phyloP scores from a whole-genome alignment of 2,329 filamentous ascomycete species.

The Ceratocystis eucalypticola region DNA sequence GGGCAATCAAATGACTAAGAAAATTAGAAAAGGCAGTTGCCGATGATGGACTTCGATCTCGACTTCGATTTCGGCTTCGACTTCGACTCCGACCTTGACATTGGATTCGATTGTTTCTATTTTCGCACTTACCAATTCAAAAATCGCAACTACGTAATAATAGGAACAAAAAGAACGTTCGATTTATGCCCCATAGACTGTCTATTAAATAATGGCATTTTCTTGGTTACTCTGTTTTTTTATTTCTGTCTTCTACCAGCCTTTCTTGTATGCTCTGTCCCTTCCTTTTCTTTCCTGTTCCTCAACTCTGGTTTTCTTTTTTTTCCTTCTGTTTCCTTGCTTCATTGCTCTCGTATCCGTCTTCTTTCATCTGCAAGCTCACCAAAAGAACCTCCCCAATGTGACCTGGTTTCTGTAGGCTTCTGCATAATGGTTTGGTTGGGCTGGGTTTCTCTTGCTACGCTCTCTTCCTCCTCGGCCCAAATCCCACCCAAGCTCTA shows the following conservation, averaged over 20 bases:
- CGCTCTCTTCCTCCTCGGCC: neutral
- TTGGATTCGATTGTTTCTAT: neutral
- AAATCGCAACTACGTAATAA: neutral
- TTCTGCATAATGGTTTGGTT: neutral
- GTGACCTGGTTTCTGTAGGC: conserved; percentile 4
- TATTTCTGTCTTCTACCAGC: neutral
- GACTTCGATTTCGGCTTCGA: neutral
- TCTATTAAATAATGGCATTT: neutral
- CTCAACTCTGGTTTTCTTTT: neutral
- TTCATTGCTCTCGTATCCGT: conserved; percentile 1
- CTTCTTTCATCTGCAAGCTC: neutral
- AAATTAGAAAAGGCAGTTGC: neutral
- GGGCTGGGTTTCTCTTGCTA: neutral
- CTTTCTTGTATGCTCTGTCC: neutral
- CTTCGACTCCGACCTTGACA: neutral
- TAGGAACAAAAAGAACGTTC: neutral
- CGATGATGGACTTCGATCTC: neutral
- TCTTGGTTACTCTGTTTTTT: neutral
- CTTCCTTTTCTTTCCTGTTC: neutral
- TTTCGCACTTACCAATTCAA: neutral
- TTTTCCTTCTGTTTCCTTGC: neutral
- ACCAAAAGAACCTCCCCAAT: neutral
- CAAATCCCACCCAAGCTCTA: conserved; percentile 1
- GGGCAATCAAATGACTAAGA: neutral
- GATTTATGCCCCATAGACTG: neutral